Conservation (phyloP, 2,329 filamentous ascomycete species). For the Simplicillium aogashimaense region DNA sequence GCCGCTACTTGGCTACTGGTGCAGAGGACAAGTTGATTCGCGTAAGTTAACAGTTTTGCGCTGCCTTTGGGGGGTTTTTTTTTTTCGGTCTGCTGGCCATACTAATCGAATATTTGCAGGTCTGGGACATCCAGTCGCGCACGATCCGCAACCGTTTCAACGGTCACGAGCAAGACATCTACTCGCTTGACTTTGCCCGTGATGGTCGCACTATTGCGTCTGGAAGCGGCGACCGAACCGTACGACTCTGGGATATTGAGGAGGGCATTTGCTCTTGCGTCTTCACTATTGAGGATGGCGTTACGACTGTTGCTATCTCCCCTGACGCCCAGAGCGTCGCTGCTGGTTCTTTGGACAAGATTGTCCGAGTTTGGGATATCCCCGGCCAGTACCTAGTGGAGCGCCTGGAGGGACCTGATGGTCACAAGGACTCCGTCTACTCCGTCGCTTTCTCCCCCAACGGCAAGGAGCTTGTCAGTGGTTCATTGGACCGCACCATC, state of each 20-base stretch:
- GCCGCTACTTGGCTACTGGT: constrained; percentile 85
- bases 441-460: constrained; percentile 92
- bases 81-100: background rate
- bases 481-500: constrained; percentile 94
- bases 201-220: constrained; percentile 93
- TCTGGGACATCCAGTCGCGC: constrained; percentile 84
- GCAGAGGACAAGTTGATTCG: constrained; percentile 96
- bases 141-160: constrained; percentile 86
- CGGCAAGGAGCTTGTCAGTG: constrained; percentile 85
- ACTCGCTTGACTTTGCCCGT: constrained; percentile 88
- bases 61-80: too few relatives aligned
- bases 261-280: constrained; percentile 72
- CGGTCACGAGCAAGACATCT: constrained; percentile 98
- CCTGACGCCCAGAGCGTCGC: constrained; percentile 91
- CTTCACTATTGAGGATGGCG: constrained; percentile 89
- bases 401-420: constrained; percentile 82
- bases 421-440: constrained; percentile 95
- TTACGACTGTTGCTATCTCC: constrained; percentile 95
- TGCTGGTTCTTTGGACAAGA: constrained; percentile 93
- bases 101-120: constrained; percentile 35
- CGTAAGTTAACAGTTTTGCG: constrained; percentile 40
- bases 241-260: constrained; percentile 93
- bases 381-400: constrained; percentile 78
- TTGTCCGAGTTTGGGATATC: constrained; percentile 94
- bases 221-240: constrained; percentile 87